phyloP scores from a whole-genome alignment of 164 flowering plant genomes.

The Berberis thunbergii region DNA sequence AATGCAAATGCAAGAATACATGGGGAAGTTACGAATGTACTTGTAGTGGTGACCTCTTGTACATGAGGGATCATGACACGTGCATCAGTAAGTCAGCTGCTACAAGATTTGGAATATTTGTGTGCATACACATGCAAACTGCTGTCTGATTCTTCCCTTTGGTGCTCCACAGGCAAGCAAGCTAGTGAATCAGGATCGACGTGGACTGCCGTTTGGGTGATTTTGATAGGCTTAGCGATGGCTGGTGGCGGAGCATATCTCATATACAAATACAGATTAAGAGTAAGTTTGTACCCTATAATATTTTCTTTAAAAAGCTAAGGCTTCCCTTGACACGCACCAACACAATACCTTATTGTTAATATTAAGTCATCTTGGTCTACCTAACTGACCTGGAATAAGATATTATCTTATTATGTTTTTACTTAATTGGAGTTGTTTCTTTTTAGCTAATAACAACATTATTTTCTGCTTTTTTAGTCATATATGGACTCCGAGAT shows the following conservation, averaged over 20 bases:
- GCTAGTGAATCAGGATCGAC: slow-evolving; percentile 43
- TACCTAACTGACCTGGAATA: no score
- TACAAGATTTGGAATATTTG: neutral
- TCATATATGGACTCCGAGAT: slow-evolving; percentile 76
- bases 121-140: neutral
- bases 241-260: slow-evolving; percentile 78
- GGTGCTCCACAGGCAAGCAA: slow-evolving; percentile 47
- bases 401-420: no score
- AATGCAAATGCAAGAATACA: slow-evolving; percentile 88
- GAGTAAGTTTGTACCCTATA: slow-evolving; percentile 44
- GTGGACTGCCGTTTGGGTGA: slow-evolving; percentile 84
- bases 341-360: no score
- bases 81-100: slow-evolving; percentile 65
- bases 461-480: slow-evolving; percentile 18
- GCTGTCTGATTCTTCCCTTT: slow-evolving; percentile 1
- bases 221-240: slow-evolving; percentile 54
- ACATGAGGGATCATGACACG: slow-evolving; percentile 81
- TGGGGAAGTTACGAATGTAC: slow-evolving; percentile 97
- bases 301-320: neutral
- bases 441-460: no score
- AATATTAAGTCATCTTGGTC: no score
- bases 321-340: no score
- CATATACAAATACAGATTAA: slow-evolving; percentile 77
- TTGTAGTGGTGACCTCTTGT: slow-evolving; percentile 55
- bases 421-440: no score